Evolutionary conservation across 805 yeast genomes (phyloP).

Genomic region (Pichia cephalocereana): DNA sequence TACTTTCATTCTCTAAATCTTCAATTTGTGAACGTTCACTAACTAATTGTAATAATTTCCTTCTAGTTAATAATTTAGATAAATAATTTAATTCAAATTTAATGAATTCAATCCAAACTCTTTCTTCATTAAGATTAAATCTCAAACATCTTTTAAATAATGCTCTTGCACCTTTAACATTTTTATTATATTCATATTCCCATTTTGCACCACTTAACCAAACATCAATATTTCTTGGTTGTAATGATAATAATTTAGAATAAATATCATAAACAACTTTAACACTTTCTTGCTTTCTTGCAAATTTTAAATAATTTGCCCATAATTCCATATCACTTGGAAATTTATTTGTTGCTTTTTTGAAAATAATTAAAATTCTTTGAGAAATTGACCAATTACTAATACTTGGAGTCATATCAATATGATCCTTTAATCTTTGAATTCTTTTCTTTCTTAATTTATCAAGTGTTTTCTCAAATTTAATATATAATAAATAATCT

Average conservation of each 20-base stretch:
- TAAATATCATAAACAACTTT: conserved; percentile 69
- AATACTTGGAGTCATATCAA: conserved; percentile 54
- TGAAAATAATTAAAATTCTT: conserved; percentile 72
- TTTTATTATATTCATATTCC: conserved; percentile 82
- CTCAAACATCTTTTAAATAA: conserved; percentile 78
- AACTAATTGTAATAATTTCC: conserved; percentile 71
- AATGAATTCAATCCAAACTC: conserved; percentile 78
- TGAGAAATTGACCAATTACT: conserved; percentile 85
- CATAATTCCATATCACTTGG: conserved; percentile 74
- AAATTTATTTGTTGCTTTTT: conserved; percentile 71
- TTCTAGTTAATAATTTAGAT: conserved; percentile 72
- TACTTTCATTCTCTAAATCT: conserved; percentile 31
- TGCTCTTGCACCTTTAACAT: conserved; percentile 80
- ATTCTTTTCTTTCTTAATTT: conserved; percentile 65
- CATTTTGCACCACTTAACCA: conserved; percentile 95
- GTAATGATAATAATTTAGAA: conserved; percentile 69
- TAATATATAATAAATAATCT: conserved; percentile 72
- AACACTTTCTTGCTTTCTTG: conserved; percentile 58
- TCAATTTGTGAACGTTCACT: conserved; percentile 61
- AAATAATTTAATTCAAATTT: conserved; percentile 83
- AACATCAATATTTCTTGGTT: conserved; percentile 82
- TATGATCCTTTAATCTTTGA: conserved; percentile 45
- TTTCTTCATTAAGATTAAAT: conserved; percentile 65
- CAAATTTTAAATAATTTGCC: conserved; percentile 64
- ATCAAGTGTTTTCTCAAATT: conserved; percentile 74